These are phyloP conservation scores for Leucoagaricus sp. DNA, from an alignment of 1,284 basidiomycete genomes.

Conservation along the genomic window DNA sequence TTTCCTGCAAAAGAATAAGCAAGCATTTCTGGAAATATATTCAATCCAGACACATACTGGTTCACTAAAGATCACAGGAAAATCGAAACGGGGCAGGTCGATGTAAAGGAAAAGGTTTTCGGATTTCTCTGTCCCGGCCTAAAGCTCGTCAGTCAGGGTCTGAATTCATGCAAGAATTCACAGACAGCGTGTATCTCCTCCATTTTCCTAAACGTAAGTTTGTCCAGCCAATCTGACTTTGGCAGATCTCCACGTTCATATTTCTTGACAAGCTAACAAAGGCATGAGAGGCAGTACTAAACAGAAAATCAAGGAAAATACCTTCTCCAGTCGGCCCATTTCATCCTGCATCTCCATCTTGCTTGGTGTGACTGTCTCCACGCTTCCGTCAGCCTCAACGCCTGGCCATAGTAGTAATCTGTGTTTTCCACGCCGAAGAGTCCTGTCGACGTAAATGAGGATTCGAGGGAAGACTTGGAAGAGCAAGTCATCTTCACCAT, in stretches of 20 bases:
- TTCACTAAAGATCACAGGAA: constrained; percentile 96
- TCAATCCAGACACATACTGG: constrained; percentile 47
- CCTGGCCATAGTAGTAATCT: constrained; percentile 84
- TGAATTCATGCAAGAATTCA: constrained; percentile 6
- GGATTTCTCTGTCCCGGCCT: constrained; percentile 88
- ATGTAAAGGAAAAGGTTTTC: constrained; percentile 92
- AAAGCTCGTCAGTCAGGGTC: background rate
- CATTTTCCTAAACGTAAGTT: constrained; percentile 90
- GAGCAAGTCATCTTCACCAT: constrained; percentile 54
- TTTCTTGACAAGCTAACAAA: constrained; percentile 84
- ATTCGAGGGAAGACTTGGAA: background rate
- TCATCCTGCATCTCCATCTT: constrained; percentile 83
- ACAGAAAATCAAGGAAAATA: constrained; percentile 30
- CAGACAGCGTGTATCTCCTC: constrained; percentile 88
- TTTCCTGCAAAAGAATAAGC: constrained; percentile 19
- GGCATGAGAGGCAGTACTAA: background rate
- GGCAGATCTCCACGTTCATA: constrained; percentile 94
- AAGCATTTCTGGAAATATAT: background rate
- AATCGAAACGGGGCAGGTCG: constrained; percentile 96
- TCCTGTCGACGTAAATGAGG: constrained; percentile 48
- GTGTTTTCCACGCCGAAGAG: constrained; percentile 89
- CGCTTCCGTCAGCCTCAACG: constrained; percentile 82
- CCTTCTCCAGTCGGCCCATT: constrained; percentile 94
- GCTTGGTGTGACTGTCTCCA: constrained; percentile 84
- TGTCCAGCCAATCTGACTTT: constrained; percentile 95